Percentiles rank a stretch among this genome's conserved stretches.
Evolutionary conservation across 768 basidiomycete species (phyloP).

Genomic region (Tulasnella sp.): DNA sequence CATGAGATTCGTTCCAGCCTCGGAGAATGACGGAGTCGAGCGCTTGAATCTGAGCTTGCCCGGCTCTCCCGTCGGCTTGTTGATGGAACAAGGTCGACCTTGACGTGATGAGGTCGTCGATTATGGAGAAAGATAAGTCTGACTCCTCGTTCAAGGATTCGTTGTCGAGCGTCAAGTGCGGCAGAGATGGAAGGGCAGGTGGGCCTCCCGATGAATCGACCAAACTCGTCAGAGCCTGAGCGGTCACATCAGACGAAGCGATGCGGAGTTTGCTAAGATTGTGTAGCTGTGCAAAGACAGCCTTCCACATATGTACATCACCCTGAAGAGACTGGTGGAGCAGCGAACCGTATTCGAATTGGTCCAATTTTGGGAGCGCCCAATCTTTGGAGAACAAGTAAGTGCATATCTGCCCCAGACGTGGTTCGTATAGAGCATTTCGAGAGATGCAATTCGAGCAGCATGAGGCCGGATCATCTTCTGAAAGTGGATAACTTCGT

Average conservation of each 20-base stretch:
- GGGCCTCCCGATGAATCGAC: neutral
- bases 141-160: neutral
- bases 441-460: neutral
- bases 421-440: neutral
- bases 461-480: neutral
- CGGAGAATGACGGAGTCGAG: neutral
- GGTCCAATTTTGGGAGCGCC: neutral
- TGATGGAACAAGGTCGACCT: neutral
- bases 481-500: neutral
- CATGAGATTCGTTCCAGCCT: neutral
- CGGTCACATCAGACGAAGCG: neutral
- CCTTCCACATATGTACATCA: neutral
- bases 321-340: neutral
- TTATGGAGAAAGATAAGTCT: neutral
- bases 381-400: neutral
- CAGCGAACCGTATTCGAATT: neutral
- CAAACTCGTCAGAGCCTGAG: neutral
- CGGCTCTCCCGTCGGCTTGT: neutral
- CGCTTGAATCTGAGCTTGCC: neutral
- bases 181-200: neutral
- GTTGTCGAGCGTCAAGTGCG: neutral
- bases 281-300: neutral
- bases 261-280: neutral
- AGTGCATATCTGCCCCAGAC: neutral
- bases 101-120: neutral